Conservation (phyloP, 306 rosid species). For the Prunus mira region DNA sequence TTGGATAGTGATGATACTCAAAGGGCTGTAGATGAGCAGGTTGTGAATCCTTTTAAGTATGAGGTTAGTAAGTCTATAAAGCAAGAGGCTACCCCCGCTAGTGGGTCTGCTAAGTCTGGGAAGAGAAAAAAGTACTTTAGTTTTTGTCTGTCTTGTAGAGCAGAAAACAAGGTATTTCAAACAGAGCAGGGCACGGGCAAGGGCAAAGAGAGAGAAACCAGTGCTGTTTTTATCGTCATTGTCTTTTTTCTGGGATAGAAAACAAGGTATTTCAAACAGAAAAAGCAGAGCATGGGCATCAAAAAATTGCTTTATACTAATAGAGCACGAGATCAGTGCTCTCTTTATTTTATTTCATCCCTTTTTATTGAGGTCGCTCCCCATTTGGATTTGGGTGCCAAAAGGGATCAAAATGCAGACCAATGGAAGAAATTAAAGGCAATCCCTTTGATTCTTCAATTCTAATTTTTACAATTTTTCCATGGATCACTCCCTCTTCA, state of each 20-base stretch:
- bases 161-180: no score
- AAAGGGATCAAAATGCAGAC: conserved; percentile 81
- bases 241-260: neutral
- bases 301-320: neutral
- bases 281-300: neutral
- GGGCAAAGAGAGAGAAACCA: no score
- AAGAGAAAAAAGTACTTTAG: no score
- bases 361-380: neutral
- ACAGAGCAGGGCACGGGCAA: no score
- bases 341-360: neutral
- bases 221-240: no score
- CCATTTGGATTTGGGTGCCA: conserved; percentile 45
- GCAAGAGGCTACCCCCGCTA: no score
- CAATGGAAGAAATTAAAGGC: conserved; percentile 84
- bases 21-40: no score
- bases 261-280: neutral
- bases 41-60: no score
- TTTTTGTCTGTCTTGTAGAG: no score
- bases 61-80: no score
- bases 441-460: conserved; percentile 48
- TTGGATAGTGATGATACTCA: no score
- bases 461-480: conserved; percentile 52
- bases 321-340: neutral
- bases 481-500: conserved; percentile 48
- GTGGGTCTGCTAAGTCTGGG: no score